Evolutionary conservation across 148 eudicot species (phyloP).

Genomic region (Salicornia ramosissima): DNA sequence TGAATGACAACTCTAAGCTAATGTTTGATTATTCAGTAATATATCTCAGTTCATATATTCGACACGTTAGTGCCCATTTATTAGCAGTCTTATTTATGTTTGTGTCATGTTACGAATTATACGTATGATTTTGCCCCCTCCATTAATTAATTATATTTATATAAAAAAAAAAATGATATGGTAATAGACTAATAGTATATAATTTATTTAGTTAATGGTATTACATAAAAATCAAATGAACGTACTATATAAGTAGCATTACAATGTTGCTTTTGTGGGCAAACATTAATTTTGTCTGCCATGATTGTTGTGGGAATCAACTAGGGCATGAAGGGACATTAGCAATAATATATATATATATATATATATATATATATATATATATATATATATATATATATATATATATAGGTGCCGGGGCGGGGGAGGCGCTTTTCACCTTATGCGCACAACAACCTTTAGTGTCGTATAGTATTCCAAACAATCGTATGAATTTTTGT

Average conservation of each 20-base stretch:
- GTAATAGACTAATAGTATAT: not conserved
- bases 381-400: too few relatives aligned
- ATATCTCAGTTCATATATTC: conserved; percentile 7
- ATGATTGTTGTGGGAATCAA: conserved; percentile 35
- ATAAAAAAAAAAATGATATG: not conserved
- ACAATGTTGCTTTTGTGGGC: conserved; percentile 21
- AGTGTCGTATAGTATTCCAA: too few relatives aligned
- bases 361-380: too few relatives aligned
- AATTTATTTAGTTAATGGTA: too few relatives aligned
- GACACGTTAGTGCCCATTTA: conserved; percentile 24
- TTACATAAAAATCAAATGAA: not conserved
- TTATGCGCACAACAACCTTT: too few relatives aligned
- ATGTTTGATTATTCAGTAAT: not conserved
- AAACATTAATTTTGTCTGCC: conserved; percentile 34
- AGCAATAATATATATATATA: conserved; percentile 36
- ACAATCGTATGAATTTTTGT: too few relatives aligned
- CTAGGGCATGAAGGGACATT: conserved; percentile 43
- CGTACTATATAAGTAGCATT: not conserved
- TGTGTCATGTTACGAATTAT: not conserved
- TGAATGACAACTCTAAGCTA: not conserved
- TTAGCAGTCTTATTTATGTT: conserved; percentile 17
- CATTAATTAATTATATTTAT: conserved; percentile 7
- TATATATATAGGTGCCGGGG: too few relatives aligned
- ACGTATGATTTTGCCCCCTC: conserved; percentile 16
- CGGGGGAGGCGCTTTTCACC: too few relatives aligned